A percentile compares a stretch with the other conserved stretches of the same genome.
phyloP scores from a whole-genome alignment of 768 basidiomycete species.

The Auricularia heimuer region DNA sequence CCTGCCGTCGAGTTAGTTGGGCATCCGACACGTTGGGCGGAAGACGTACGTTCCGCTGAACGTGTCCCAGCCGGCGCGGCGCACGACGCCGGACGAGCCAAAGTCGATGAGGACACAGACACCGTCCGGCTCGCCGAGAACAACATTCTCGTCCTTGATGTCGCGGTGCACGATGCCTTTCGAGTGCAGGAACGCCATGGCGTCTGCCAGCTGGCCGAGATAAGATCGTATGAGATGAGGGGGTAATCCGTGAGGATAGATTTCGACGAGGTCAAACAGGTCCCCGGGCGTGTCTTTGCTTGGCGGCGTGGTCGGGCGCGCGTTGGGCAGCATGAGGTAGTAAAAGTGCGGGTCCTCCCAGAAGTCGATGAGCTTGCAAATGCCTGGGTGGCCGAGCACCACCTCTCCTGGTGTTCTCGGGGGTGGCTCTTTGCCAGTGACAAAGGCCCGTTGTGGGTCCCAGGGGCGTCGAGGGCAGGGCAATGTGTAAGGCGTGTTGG shows the following conservation, averaged over 20 bases:
- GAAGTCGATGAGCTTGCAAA: conserved; percentile 90
- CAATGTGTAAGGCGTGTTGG: conserved; percentile 69
- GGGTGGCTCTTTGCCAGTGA: conserved; percentile 15
- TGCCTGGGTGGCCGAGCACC: conserved; percentile 87
- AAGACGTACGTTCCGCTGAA: conserved; percentile 82
- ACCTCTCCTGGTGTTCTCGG: conserved; percentile 48
- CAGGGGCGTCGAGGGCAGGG: conserved; percentile 63
- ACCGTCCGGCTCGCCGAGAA: conserved; percentile 61
- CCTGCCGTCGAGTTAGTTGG: conserved; percentile 25
- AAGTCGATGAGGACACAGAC: conserved; percentile 94
- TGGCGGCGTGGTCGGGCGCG: conserved; percentile 38
- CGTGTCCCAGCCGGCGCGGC: conserved; percentile 79
- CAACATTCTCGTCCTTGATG: conserved; percentile 96
- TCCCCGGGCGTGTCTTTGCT: conserved; percentile 56
- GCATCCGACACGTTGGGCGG: conserved; percentile 11
- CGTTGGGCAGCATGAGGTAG: conserved; percentile 78
- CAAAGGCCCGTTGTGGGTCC: conserved; percentile 54
- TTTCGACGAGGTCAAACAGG: conserved; percentile 92
- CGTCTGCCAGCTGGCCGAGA: conserved; percentile 90
- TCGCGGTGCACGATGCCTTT: conserved; percentile 96
- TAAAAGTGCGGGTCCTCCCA: conserved; percentile 97
- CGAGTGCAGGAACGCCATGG: conserved; percentile 76
- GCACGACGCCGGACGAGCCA: conserved; percentile 81
- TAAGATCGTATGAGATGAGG: conserved; percentile 67
- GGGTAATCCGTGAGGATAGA: conserved; percentile 76